phyloP scores from a whole-genome alignment of 192 early-diverging fungal genomes.

The Cladochytrium replicatum region DNA sequence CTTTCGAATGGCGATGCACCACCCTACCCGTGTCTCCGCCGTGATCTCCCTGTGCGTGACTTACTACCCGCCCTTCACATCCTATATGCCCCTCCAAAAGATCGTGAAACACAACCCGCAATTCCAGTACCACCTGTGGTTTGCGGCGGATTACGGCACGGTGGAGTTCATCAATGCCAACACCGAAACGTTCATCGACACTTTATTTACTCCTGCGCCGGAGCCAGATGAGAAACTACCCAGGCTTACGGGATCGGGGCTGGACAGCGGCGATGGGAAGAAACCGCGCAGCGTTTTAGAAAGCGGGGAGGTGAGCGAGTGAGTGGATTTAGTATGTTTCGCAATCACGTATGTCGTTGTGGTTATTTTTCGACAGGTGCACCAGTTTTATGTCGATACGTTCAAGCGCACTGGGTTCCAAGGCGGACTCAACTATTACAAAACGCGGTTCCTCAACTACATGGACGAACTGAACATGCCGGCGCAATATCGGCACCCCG shows the following conservation, averaged over 20 bases:
- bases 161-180: neutral
- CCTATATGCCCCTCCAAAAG: conserved; percentile 28
- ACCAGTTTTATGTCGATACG: conserved; percentile 40
- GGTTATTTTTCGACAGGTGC: conserved; percentile 17
- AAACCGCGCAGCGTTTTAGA: too few species aligned
- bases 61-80: conserved; percentile 25
- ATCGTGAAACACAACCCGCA: conserved; percentile 37
- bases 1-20: conserved; percentile 34
- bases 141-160: conserved; percentile 3
- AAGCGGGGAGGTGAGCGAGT: too few species aligned
- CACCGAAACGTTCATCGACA: conserved; percentile 3
- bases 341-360: too few species aligned
- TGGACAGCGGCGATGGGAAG: too few species aligned
- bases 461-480: too few species aligned
- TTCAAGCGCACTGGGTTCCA: conserved; percentile 33
- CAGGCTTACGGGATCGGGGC: too few species aligned
- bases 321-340: too few species aligned
- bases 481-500: too few species aligned
- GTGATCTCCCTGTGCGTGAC: conserved; percentile 45
- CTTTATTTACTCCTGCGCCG: conserved; percentile 15
- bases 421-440: conserved; percentile 50
- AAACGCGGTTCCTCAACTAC: conserved; percentile 20
- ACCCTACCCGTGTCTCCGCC: conserved; percentile 47
- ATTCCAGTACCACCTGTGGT: conserved; percentile 40
- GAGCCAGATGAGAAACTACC: too few species aligned